These are phyloP conservation scores for Aureobasidium melanogenum DNA, from an alignment of 2,329 filamentous ascomycete genomes.

Conservation along the genomic window DNA sequence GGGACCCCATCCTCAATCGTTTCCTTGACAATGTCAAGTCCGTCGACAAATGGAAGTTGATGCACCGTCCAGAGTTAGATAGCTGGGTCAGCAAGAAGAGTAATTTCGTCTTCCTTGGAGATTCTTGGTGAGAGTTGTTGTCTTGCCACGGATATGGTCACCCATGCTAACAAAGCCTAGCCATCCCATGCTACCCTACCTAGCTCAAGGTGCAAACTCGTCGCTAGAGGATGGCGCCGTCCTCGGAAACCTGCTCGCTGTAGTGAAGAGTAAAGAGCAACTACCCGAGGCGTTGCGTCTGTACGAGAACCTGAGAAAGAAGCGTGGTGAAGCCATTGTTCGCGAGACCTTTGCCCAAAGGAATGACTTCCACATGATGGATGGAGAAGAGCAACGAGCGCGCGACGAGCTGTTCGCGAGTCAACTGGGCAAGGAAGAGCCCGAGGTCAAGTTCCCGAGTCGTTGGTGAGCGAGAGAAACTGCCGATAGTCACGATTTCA, in stretches of 20 bases:
- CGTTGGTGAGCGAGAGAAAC: slow-evolving; percentile 40
- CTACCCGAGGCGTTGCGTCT: slow-evolving; percentile 32
- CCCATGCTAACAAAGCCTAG: background rate
- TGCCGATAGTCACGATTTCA: background rate
- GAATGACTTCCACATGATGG: slow-evolving; percentile 33
- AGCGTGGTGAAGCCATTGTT: slow-evolving; percentile 46
- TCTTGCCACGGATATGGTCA: background rate
- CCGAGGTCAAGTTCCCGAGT: slow-evolving; percentile 51
- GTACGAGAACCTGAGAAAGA: slow-evolving; percentile 40
- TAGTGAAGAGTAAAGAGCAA: slow-evolving; percentile 33
- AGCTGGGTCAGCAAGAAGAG: slow-evolving; percentile 46
- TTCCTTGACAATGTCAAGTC: slow-evolving; percentile 44
- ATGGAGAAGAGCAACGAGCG: slow-evolving; percentile 48
- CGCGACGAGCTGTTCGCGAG: slow-evolving; percentile 51
- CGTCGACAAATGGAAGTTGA: slow-evolving; percentile 62
- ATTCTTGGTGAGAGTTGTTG: slow-evolving; percentile 37
- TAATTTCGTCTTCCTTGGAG: slow-evolving; percentile 46
- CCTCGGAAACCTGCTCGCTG: slow-evolving; percentile 47
- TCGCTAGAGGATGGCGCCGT: slow-evolving; percentile 61
- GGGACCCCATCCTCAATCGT: slow-evolving; percentile 51
- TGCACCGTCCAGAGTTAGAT: slow-evolving; percentile 46
- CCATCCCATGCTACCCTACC: slow-evolving; percentile 55
- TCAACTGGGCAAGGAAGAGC: slow-evolving; percentile 42
- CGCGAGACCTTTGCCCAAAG: slow-evolving; percentile 51
- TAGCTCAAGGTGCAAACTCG: slow-evolving; percentile 59